Evolutionary conservation across 2,329 filamentous ascomycete genomes (phyloP).

Genomic region (Colletotrichum sp.): DNA sequence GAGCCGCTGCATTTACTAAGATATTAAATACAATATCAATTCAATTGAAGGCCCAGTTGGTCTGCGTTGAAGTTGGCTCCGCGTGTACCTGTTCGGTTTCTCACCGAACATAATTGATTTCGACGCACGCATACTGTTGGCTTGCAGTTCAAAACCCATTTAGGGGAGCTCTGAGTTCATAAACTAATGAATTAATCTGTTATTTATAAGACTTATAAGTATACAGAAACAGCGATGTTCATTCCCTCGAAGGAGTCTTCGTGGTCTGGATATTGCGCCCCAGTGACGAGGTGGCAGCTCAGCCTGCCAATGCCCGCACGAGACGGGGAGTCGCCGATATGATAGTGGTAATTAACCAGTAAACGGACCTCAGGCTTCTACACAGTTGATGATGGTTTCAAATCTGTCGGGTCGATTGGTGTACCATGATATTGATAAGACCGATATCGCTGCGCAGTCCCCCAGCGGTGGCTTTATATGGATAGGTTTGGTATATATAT

Average conservation of each 20-base stretch:
- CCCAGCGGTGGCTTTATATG: not conserved
- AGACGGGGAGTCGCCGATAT: not conserved
- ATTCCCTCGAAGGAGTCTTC: not conserved
- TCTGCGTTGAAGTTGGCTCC: not conserved
- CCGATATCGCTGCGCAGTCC: not conserved
- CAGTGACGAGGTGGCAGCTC: not conserved
- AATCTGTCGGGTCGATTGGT: not conserved
- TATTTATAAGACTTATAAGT: not conserved
- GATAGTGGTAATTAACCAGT: rapidly evolving
- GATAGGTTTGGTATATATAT: not conserved
- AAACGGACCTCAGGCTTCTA: not conserved
- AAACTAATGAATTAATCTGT: not conserved
- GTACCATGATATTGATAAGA: not conserved
- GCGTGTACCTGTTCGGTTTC: not conserved
- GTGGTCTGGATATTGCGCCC: not conserved
- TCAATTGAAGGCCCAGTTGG: not conserved
- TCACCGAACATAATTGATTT: not conserved
- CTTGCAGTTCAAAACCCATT: not conserved
- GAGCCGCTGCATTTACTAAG: not conserved
- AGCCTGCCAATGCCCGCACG: not conserved
- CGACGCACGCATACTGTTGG: not conserved
- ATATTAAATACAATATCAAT: not conserved
- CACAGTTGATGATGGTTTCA: not conserved
- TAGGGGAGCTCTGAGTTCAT: not conserved
- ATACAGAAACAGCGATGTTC: too few species aligned